phyloP scores from a whole-genome alignment of 2,329 filamentous ascomycete genomes.

The Sporothrix protearum region DNA sequence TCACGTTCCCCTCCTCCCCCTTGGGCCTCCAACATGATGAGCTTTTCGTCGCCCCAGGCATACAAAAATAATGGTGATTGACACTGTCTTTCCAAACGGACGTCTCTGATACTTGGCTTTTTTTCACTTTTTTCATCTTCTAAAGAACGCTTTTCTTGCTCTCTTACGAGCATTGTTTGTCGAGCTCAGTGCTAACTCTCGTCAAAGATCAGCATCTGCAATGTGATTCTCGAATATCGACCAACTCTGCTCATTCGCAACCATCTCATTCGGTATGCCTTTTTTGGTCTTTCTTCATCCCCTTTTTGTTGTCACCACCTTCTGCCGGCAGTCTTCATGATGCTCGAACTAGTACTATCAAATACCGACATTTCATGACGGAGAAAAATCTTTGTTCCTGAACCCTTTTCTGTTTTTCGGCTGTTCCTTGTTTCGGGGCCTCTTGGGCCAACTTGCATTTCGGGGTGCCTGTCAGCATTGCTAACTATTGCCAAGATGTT shows the following conservation, averaged over 20 bases:
- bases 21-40: constrained; percentile 45
- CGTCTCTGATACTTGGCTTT: constrained; percentile 39
- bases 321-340: constrained; percentile 35
- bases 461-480: neutral
- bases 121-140: neutral
- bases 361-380: constrained; percentile 40
- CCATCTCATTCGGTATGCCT: constrained; percentile 5
- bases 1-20: neutral
- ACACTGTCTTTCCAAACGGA: constrained; percentile 52
- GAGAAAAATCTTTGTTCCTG: constrained; percentile 30
- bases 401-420: constrained; percentile 16
- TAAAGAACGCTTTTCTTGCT: neutral
- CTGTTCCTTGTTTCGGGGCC: neutral
- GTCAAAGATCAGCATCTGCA: neutral
- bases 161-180: neutral
- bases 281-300: neutral
- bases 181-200: neutral
- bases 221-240: neutral
- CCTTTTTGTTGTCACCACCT: neutral
- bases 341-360: constrained; percentile 45
- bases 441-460: neutral
- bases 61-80: constrained; percentile 53
- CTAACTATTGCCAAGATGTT: constrained; percentile 10
- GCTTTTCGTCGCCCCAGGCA: constrained; percentile 58
- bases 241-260: neutral